Conservation (phyloP, 176 grass and related monocot genomes). For the Lolium perenne region DNA sequence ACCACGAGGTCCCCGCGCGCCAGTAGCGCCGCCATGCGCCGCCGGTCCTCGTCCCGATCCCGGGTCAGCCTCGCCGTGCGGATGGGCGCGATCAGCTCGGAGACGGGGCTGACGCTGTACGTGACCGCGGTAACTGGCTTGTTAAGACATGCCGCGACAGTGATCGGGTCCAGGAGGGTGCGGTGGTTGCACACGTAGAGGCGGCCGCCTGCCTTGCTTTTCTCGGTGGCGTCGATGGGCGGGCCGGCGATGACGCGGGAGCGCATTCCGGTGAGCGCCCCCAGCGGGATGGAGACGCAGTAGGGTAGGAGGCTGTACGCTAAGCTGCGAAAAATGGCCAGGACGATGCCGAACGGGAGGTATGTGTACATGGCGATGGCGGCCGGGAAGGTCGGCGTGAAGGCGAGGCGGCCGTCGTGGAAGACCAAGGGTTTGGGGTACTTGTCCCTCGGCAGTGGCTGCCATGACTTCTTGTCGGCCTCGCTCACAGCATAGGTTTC, state of each 20-base stretch:
- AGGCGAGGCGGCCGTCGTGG: slow-evolving; percentile 81
- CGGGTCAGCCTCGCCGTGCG: slow-evolving; percentile 64
- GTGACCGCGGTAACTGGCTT: slow-evolving; percentile 68
- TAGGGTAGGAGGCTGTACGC: slow-evolving; percentile 67
- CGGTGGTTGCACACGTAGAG: slow-evolving; percentile 88
- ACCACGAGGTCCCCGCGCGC: slow-evolving; percentile 67
- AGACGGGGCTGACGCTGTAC: slow-evolving; percentile 79
- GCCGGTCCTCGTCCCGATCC: slow-evolving; percentile 55
- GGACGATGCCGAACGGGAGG: slow-evolving; percentile 56
- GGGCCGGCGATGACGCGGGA: slow-evolving; percentile 47
- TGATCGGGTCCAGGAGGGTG: slow-evolving; percentile 89
- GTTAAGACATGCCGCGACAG: slow-evolving; percentile 55
- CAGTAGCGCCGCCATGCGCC: slow-evolving; percentile 61
- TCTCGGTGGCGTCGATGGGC: background rate
- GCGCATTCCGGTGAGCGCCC: slow-evolving; percentile 56
- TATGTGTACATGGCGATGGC: slow-evolving; percentile 72
- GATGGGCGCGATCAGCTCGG: slow-evolving; percentile 75
- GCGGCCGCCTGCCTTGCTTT: background rate
- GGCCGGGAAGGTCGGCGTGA: slow-evolving; percentile 53
- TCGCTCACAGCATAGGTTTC: slow-evolving; percentile 45
- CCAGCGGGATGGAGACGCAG: slow-evolving; percentile 50
- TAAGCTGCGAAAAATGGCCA: slow-evolving; percentile 49
- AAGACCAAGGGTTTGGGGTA: slow-evolving; percentile 69
- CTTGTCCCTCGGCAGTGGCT: slow-evolving; percentile 35
- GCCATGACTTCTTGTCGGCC: slow-evolving; percentile 66